Conservation (phyloP, 306 rosid species). For the Glycine tomentella region DNA sequence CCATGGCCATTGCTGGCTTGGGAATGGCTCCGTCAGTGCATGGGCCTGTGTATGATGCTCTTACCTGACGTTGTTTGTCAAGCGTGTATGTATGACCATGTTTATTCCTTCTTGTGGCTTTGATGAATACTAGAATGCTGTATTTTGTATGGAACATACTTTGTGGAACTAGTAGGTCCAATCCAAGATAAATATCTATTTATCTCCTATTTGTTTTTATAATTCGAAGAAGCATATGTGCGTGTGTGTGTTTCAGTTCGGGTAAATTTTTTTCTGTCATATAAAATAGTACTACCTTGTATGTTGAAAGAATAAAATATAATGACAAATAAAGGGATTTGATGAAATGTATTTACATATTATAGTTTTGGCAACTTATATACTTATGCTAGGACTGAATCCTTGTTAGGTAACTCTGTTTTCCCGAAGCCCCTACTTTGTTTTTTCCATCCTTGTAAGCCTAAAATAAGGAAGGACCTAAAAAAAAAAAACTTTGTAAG, state of each 20-base stretch:
- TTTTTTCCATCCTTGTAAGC: neutral
- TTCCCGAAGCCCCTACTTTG: neutral
- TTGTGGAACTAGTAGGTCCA: neutral
- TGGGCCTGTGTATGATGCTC: constrained; percentile 30
- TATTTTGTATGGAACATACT: constrained; percentile 36
- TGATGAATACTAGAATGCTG: constrained; percentile 23
- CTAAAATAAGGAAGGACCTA: constrained; percentile 38
- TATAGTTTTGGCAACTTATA: no score
- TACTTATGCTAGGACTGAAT: neutral
- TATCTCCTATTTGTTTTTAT: no score
- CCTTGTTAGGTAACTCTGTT: neutral
- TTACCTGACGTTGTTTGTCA: neutral
- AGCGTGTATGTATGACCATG: neutral
- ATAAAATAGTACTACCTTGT: no score
- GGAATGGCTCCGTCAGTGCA: no score
- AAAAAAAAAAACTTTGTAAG: constrained; percentile 50
- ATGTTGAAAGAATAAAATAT: no score
- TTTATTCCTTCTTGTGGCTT: neutral
- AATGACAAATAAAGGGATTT: no score
- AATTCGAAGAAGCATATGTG: no score
- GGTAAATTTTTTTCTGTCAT: no score
- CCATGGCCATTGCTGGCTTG: no score
- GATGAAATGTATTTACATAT: no score
- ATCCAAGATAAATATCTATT: no score
- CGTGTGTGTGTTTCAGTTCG: no score